phyloP scores from a whole-genome alignment of 202 grass and related monocot species.

The Alloteropsis angusta region DNA sequence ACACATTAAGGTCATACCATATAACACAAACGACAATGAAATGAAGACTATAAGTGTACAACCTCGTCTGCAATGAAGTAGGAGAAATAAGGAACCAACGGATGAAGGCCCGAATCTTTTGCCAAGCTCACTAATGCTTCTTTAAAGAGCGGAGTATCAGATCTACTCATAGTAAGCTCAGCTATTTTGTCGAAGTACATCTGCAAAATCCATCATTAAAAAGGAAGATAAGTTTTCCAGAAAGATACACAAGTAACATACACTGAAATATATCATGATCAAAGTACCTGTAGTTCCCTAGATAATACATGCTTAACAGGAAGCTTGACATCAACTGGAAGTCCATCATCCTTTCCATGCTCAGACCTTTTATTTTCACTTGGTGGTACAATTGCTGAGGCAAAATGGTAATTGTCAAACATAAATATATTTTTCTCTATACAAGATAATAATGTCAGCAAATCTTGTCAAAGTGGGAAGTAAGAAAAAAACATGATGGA shows the following conservation, averaged over 20 bases:
- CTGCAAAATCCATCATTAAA: slow-evolving; percentile 42
- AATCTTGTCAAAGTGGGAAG: not conserved
- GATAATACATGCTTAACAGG: slow-evolving; percentile 98
- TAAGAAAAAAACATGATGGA: not conserved
- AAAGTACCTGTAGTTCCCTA: slow-evolving; percentile 77
- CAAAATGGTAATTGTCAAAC: slow-evolving; percentile 5
- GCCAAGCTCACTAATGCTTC: slow-evolving; percentile 92
- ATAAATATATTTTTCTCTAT: not conserved
- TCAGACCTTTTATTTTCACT: slow-evolving; percentile 73
- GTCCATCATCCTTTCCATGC: slow-evolving; percentile 74
- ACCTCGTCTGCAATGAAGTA: slow-evolving; percentile 96
- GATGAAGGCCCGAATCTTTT: slow-evolving; percentile 87
- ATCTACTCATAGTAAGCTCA: slow-evolving; percentile 75
- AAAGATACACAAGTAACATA: not conserved
- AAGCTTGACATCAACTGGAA: slow-evolving; percentile 81
- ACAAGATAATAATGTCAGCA: slow-evolving; percentile 9
- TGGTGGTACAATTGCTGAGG: slow-evolving; percentile 67
- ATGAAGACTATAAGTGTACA: not conserved
- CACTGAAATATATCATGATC: not conserved
- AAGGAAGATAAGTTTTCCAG: slow-evolving; percentile 13
- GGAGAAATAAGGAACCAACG: slow-evolving; percentile 88
- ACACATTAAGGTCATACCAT: slow-evolving; percentile 23
- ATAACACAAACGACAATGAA: not conserved
- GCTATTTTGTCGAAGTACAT: slow-evolving; percentile 97
- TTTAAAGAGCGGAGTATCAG: slow-evolving; percentile 62